Base-by-base conservation (phyloP, 805 yeast species). In the Lipomyces lipofer region DNA sequence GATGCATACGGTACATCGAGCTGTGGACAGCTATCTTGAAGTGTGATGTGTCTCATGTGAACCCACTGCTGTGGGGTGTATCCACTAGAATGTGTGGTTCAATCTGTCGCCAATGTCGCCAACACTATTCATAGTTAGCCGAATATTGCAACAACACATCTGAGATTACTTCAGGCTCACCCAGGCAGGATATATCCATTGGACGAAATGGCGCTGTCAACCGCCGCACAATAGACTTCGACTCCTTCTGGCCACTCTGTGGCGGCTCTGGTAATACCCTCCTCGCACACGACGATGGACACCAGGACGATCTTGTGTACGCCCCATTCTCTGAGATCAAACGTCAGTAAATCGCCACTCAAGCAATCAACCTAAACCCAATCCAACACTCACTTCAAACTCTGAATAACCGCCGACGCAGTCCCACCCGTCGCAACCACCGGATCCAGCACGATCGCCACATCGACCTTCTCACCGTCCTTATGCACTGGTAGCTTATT, bases 381-480 rank as follows among this genome's bases (percentile, higher is more conserved):
- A n/a, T n/a, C n/a, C n/a, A n/a, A 45, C 19, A 15, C 49, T 4
- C 28, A 47, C 63, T 54, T 56, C 36, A 67, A 52, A 9, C 67
- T 63, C 43, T 64, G 66, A 39, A 68, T 62, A 15, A 66, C 71
- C 5, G 72, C 72, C 22, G 47, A 35, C 13, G 68, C 67, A 9
- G 72, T 68, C 15, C 71, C 70, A n/a, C 72, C 50, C n/a, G 72
- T 68, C 2, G 72, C 72, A 51, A 68, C 62, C 12, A 68, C 66
- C 21, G 72, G 72, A 40, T 68, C 72, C 13, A 68, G 47, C 25
- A 68, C 64, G 51, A 68, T 55, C 9, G 68, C 72, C 15, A 64
- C 30, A 17, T 62, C 64, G 40, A 42, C 50, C 5, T 58, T 54
- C 8, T 57, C 55, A 30, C 45, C 46, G 28, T 32, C 50, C 15